Base-by-base conservation (phyloP, 139 green algal genomes). In the Eudorina sp. region DNA sequence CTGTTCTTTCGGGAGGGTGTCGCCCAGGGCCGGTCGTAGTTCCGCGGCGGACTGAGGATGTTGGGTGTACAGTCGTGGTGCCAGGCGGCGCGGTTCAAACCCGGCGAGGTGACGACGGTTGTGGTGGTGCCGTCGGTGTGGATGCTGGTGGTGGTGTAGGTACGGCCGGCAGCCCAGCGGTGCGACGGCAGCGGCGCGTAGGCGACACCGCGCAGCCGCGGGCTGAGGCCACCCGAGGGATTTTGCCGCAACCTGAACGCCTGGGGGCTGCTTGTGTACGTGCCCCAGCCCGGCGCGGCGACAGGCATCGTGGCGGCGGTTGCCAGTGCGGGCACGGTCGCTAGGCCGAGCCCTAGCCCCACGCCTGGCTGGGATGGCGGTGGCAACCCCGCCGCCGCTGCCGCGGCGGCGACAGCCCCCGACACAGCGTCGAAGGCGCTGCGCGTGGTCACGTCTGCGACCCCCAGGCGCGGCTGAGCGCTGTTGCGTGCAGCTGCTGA, bases 61-160 rank as follows among this genome's bases (percentile, higher is more conserved):
- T 87, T 87, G 45, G 81, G 81, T 43, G 41, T 86, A 43, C 60
- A 78, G 81, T 87, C 64, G 6, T 78, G 81, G 9, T 43, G 73
- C 25, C 80, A 46, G 2, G 43, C 29, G 27, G 41, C n/a, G 41
- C 60, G 78, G 13, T 70, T 25, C 18, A 21, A 27, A 27, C 21
- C 55, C 1, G 78, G 78, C 4, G 78, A 74, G 2, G 55, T 27
- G 25, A n/a, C 73, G 25, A 25, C 25, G 72, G 72, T 58, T 16
- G 40, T 72, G 34, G 66, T 75, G 36, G 66, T 75, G 66, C 66
- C 66, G 6, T 75, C 66, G 34, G 66, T 75, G 66, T 75, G 66
- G n/a, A 46, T 75, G 66, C 66, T 75, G 66, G 66, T 46, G 3
- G 66, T 46, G n/a, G 66, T 75, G 66, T 75, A 75, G 66, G 66